Conservation (phyloP, 2,329 filamentous ascomycete species). For the Phialophora chinensis region DNA sequence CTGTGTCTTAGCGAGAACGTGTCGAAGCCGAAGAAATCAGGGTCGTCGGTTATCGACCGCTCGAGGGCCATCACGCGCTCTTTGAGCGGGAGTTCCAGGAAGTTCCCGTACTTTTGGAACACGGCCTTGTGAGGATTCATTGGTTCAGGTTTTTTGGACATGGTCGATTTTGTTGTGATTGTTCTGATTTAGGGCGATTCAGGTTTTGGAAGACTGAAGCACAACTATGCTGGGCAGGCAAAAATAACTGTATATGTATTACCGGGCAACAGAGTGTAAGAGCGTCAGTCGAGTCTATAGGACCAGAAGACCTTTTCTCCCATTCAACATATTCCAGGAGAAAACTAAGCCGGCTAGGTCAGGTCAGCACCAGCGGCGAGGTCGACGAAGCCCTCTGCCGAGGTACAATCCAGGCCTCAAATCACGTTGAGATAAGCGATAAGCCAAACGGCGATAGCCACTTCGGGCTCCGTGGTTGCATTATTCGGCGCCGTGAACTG, state of each 20-base stretch:
- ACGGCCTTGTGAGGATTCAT: constrained; percentile 17
- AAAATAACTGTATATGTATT: background rate
- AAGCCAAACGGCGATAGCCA: background rate
- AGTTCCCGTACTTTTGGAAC: constrained; percentile 16
- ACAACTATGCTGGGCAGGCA: background rate
- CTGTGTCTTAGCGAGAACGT: constrained; percentile 20
- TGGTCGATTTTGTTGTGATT: background rate
- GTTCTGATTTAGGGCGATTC: background rate
- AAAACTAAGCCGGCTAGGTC: background rate
- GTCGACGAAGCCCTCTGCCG: background rate
- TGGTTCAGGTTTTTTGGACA: constrained; percentile 11
- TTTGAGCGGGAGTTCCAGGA: constrained; percentile 21
- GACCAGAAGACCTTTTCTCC: background rate
- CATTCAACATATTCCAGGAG: background rate
- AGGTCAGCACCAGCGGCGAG: background rate
- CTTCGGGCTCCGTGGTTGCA: constrained; percentile 10
- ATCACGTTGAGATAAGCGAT: constrained; percentile 22
- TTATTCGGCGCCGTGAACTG: background rate
- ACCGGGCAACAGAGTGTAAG: background rate
- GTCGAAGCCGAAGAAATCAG: constrained; percentile 33
- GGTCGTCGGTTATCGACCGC: constrained; percentile 25
- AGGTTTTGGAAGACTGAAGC: background rate
- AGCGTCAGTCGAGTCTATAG: background rate
- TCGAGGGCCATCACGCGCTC: constrained; percentile 30
- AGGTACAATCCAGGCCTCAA: background rate